Evolutionary conservation across 2,329 filamentous ascomycete genomes (phyloP).

Genomic region (Cladosporium phlei): DNA sequence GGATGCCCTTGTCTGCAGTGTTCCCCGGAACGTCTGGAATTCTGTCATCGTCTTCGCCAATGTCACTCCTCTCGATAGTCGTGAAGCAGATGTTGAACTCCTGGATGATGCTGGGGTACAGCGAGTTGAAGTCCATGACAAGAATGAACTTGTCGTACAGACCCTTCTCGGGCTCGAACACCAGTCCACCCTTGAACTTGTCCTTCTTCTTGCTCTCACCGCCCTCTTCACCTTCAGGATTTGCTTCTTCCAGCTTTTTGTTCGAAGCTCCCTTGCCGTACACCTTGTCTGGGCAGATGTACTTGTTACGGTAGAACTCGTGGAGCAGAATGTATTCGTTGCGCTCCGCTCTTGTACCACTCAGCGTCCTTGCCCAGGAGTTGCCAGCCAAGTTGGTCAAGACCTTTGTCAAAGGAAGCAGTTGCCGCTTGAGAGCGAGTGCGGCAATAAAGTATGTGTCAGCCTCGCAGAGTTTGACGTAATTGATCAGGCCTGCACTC

Average conservation of each 20-base stretch:
- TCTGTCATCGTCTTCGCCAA: conserved; percentile 75
- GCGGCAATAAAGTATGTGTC: conserved; percentile 96
- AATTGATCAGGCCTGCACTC: conserved; percentile 84
- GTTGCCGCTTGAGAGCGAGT: conserved; percentile 80
- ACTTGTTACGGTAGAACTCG: conserved; percentile 94
- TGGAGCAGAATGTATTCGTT: conserved; percentile 99
- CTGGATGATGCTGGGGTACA: conserved; percentile 98
- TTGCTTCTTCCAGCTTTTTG: conserved; percentile 68
- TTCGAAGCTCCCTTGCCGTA: conserved; percentile 58
- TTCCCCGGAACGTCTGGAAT: conserved; percentile 77
- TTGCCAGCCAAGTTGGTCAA: conserved; percentile 95
- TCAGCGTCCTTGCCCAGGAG: conserved; percentile 94
- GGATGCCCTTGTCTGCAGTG: conserved; percentile 73
- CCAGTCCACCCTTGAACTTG: conserved; percentile 97
- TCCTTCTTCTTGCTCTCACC: conserved; percentile 90
- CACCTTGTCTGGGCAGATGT: conserved; percentile 95
- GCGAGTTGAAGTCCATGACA: conserved; percentile 99
- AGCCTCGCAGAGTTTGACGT: conserved; percentile 86
- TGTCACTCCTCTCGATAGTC: conserved; percentile 73
- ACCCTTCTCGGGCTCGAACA: conserved; percentile 96
- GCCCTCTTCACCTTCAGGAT: conserved; percentile 61
- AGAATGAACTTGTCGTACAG: conserved; percentile 97
- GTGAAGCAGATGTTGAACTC: conserved; percentile 99
- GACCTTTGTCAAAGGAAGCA: conserved; percentile 89
- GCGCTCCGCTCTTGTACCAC: conserved; percentile 90